Base-by-base conservation (phyloP, 176 grass and related monocot genomes). In the Carex pumila region DNA sequence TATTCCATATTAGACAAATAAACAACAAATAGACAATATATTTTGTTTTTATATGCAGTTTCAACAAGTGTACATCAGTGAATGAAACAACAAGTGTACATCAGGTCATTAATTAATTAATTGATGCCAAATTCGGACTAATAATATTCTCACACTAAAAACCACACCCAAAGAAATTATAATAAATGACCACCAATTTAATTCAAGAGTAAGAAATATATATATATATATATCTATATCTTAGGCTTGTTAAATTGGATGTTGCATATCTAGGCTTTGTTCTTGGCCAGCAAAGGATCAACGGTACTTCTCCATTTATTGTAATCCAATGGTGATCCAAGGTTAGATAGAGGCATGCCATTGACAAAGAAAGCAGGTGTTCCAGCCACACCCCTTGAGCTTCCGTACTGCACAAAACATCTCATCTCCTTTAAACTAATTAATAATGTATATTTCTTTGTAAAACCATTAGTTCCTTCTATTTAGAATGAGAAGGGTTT, bases 291-390 rank as follows among this genome's bases (percentile, higher is more conserved):
- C 84, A 95, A 84, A 0, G 92, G 95, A 86, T 86, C 92, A 7
- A 98, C 71, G 32, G 90, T 85, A 7, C 71, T 83, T 65, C 87
- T 93, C 95, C 92, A 98, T 56, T 86, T 82, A 2, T 86, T 93
- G 79, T 88, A 98, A 37, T 86, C 86, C 0, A 90, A 2, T 22
- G 79, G 9, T 81, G 87, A 74, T 59, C 53, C 89, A 25, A 25
- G 25, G 25, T 25, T 25, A 17, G 15, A 80, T 4, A 95, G 89
- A 25, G 92, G 92, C 76, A 98, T 98, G 29, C 95, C 95, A 72
- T 98, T 95, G 64, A 98, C 91, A 90, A 98, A 98, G 86, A 90
- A 98, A 68, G 80, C 85, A 14, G 92, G 95, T 60, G 92, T 88
- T 21, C 92, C 92, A 0, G 95, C 88, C 82, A 98, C 95, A 37